Base-by-base conservation (phyloP, 78 protist species). In the Trichosphaerium sp. region DNA sequence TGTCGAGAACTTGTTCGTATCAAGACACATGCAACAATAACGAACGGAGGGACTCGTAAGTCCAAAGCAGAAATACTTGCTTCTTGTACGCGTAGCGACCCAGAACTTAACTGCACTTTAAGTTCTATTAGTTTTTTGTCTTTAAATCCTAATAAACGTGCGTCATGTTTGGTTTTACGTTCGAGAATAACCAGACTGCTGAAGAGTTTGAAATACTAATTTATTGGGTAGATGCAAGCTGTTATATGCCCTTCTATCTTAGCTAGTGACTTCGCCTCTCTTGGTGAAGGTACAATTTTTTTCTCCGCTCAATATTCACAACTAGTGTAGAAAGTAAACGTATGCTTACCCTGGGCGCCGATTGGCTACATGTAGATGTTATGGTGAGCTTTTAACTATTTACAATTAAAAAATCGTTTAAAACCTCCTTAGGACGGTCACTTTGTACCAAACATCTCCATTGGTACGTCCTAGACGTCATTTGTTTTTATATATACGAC, bases 401-500 rank as follows among this genome's bases (percentile, higher is more conserved):
- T 48, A 37, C 48, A 26, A 42, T 7, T 23, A 26, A 1, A 14
- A 1, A 5, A 1, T 42, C 2, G 15, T 70, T 56, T 64, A 37
- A 49, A 23, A 12, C 37, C 25, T 31, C 6, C 18, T 34, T 23
- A 2, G 31, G 35, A 12, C 59, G 51, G 90, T 11, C 99, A 96
- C 65, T 96, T 96, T 60, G 99, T 96, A 47, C 96, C 95, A 37
- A 96, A 96, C 75, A 42, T 96, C 37, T 86, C 97, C 10, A 62
- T 89, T 25, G 97, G 51, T 47, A n/a, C 21, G 51, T 47, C 21
- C 21, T 47, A 21, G 21, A 21, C 21, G 51, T 47, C 21, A 47
- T 47, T 47, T 47, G 21, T 47, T 21, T 21, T 47, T 47, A 21
- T 47, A 21, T 21, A n/a, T 21, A 21, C 32, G 32, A n/a, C 32